Evolutionary conservation across 2,329 filamentous ascomycete species (phyloP).

Genomic region (Botrytis porri): DNA sequence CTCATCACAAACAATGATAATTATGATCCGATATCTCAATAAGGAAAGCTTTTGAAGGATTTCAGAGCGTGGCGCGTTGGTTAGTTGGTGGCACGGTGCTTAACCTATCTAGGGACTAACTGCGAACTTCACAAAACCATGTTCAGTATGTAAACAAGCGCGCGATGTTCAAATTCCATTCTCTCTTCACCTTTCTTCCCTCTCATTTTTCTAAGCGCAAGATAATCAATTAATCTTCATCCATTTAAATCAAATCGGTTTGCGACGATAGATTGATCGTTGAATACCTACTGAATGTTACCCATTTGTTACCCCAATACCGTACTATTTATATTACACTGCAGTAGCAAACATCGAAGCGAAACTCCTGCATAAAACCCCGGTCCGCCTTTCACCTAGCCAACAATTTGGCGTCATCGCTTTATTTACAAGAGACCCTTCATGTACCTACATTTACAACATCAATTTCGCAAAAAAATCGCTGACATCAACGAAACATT

Average conservation of each 20-base stretch:
- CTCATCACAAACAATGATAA: background rate
- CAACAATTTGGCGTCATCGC: constrained; percentile 13
- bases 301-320: background rate
- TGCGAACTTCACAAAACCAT: background rate
- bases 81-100: constrained; percentile 11
- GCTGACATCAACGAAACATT: constrained; percentile 37
- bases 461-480: constrained; percentile 31
- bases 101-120: constrained; percentile 10
- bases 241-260: background rate
- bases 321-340: no score
- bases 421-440: constrained; percentile 6
- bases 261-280: background rate
- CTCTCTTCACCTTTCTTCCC: background rate
- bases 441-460: constrained; percentile 36
- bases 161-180: background rate
- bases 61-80: constrained; percentile 2
- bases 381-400: constrained; percentile 12
- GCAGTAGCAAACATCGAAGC: constrained; percentile 1
- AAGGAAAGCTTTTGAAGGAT: background rate
- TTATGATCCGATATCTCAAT: background rate
- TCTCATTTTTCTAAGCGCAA: background rate
- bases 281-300: background rate
- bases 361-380: background rate
- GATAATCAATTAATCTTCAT: background rate
- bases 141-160: constrained; percentile 4